Percentiles rank a stretch among this genome's conserved stretches.
phyloP scores from a whole-genome alignment of 2,329 filamentous ascomycete species.

The Stachybotrys echinatus region DNA sequence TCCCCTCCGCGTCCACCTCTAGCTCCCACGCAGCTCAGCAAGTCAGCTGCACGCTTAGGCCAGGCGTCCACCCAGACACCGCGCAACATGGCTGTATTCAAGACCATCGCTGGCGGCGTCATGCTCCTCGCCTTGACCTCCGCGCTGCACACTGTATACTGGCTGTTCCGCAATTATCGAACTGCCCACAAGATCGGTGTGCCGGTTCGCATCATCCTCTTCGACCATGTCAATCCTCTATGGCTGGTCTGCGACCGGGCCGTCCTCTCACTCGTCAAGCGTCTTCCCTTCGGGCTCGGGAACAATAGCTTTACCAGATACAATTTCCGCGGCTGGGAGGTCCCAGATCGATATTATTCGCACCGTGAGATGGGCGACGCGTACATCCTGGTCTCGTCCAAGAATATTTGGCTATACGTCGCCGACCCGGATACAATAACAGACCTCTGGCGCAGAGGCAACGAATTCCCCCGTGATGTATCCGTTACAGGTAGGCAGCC shows the following conservation, averaged over 20 bases:
- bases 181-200: constrained; percentile 20
- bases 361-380: constrained; percentile 19
- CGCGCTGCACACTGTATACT: neutral
- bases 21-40: neutral
- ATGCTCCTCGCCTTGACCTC: neutral
- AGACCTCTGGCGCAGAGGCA: neutral
- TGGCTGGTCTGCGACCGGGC: constrained; percentile 22
- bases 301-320: constrained; percentile 23
- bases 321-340: constrained; percentile 23
- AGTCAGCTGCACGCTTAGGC: neutral
- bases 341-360: constrained; percentile 13
- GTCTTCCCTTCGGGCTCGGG: neutral
- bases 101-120: neutral
- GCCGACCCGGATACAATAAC: constrained; percentile 5
- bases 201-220: constrained; percentile 23
- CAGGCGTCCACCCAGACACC: neutral
- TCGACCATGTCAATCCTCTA: constrained; percentile 22
- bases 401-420: constrained; percentile 6
- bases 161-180: neutral
- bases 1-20: neutral
- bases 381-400: constrained; percentile 7
- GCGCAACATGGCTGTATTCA: too few relatives aligned
- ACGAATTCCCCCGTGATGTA: constrained; percentile 2
- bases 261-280: constrained; percentile 6
- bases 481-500: neutral